These are phyloP conservation scores for Haplosporangium sp. DNA, from an alignment of 371 early-diverging fungal genomes.

Conservation along the genomic window DNA sequence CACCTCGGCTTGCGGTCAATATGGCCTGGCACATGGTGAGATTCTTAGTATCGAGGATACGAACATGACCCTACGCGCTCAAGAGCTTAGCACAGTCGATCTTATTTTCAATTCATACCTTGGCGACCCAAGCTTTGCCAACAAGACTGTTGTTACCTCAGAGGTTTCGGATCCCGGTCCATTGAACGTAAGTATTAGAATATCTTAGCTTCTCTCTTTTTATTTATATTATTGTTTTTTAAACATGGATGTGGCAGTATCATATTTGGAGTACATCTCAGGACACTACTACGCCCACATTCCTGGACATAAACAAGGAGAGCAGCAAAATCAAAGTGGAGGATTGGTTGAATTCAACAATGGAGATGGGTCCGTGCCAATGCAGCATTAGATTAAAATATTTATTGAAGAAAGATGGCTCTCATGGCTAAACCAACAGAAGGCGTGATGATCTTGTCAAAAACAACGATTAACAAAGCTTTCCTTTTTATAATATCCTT, in stretches of 20 bases:
- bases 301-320: not conserved
- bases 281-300: not conserved
- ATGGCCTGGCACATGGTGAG: conserved; percentile 56
- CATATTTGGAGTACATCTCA: no score
- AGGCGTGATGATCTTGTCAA: no score
- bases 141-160: conserved; percentile 49
- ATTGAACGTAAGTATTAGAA: conserved; percentile 63
- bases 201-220: not conserved
- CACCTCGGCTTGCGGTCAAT: conserved; percentile 76
- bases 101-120: conserved; percentile 47
- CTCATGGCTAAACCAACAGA: no score
- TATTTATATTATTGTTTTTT: not conserved
- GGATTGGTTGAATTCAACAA: not conserved
- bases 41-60: conserved; percentile 53
- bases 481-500: not conserved
- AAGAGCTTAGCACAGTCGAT: conserved; percentile 58
- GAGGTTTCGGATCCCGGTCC: conserved; percentile 60
- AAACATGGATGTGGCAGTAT: no score
- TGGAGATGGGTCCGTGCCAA: conserved; percentile 4
- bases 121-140: conserved; percentile 39
- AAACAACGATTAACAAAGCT: no score
- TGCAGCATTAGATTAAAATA: no score
- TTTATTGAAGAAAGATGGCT: no score
- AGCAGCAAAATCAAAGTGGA: not conserved
- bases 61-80: conserved; percentile 59